A percentile compares a stretch with the other conserved stretches of the same genome.
Evolutionary conservation across 176 grass and related monocot species (phyloP).

Genomic region (Oryza coarctata): DNA sequence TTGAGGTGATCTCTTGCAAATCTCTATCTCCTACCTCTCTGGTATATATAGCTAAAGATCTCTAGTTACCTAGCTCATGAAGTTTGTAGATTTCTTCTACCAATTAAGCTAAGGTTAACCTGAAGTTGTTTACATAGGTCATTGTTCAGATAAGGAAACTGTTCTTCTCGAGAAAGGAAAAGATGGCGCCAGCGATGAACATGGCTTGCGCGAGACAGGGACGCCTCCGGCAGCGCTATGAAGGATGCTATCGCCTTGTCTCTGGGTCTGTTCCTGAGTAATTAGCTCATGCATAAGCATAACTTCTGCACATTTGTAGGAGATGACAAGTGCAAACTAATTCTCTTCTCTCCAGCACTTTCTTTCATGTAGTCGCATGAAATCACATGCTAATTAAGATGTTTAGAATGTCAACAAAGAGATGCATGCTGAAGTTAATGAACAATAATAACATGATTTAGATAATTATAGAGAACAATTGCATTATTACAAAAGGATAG

Average conservation of each 20-base stretch:
- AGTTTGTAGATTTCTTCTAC: conserved; percentile 18
- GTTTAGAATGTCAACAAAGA: not conserved
- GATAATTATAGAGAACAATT: not conserved
- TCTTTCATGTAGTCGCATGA: conserved; percentile 6
- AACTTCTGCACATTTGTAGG: not conserved
- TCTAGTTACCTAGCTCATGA: not conserved
- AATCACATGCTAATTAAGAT: conserved; percentile 14
- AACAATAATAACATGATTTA: not conserved
- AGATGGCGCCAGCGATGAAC: conserved; percentile 17
- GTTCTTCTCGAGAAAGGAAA: conserved; percentile 1
- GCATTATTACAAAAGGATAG: not conserved
- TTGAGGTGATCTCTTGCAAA: conserved; percentile 11
- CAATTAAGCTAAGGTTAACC: not conserved
- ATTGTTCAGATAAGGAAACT: conserved; percentile 27
- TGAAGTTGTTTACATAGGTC: conserved; percentile 28
- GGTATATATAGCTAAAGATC: not conserved
- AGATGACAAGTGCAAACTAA: not conserved
- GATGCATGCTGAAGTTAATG: not conserved
- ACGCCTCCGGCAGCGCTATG: conserved; percentile 57
- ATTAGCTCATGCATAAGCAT: not conserved
- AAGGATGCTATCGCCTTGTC: conserved; percentile 63
- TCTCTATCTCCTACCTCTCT: not conserved
- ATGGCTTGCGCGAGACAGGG: conserved; percentile 42
- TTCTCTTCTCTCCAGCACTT: not conserved
- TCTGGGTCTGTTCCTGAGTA: conserved; percentile 33